Evolutionary conservation across 257 asterid genomes (phyloP).

Genomic region (Lycium ferocissimum): DNA sequence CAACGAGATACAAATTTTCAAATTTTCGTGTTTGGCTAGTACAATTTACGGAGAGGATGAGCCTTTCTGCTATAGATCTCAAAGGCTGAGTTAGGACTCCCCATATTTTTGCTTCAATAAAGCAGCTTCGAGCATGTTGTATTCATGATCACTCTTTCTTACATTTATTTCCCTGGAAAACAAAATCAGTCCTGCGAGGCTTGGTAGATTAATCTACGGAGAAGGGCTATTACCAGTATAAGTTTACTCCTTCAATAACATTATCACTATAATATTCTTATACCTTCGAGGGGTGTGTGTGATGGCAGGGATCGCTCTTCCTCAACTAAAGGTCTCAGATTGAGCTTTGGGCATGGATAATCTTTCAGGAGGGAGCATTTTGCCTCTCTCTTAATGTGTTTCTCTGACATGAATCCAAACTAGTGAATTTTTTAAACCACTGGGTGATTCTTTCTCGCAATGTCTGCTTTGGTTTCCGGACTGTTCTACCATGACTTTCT

Average conservation of each 20-base stretch:
- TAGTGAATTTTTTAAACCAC: background rate
- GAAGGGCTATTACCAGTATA: background rate
- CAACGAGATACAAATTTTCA: background rate
- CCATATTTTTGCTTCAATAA: constrained; percentile 16
- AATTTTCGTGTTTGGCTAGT: background rate
- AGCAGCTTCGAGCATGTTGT: background rate
- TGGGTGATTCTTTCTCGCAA: background rate
- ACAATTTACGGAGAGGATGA: constrained; percentile 4
- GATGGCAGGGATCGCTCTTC: background rate
- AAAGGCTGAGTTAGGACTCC: background rate
- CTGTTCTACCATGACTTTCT: too few species aligned
- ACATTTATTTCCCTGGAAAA: background rate
- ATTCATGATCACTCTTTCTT: background rate
- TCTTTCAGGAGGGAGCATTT: background rate
- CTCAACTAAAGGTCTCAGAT: background rate
- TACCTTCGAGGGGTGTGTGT: background rate
- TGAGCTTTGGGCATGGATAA: constrained; percentile 9
- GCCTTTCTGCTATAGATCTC: background rate
- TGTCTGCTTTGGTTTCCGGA: background rate
- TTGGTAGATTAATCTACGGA: background rate
- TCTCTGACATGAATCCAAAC: background rate
- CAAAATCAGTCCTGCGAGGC: background rate
- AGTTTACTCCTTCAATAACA: background rate
- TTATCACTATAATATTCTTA: background rate
- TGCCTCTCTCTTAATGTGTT: background rate